Conservation (phyloP, 1,284 basidiomycete genomes). For the Ganoderma meredithae region DNA sequence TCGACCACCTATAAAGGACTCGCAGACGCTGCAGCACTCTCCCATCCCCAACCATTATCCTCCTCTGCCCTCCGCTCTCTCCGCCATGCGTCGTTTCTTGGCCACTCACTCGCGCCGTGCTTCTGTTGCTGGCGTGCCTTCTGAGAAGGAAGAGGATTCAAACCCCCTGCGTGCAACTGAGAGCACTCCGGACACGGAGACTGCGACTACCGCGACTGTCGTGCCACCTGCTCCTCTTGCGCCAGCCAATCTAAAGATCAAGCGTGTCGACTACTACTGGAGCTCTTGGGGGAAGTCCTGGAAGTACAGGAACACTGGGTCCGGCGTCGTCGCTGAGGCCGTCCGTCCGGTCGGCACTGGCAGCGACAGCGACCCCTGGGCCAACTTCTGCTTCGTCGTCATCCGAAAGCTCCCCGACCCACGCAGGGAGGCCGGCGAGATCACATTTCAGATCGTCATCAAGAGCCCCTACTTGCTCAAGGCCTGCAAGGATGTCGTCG, state of each 20-base stretch:
- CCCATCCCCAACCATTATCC: neutral
- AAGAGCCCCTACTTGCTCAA: constrained; percentile 63
- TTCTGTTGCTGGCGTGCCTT: neutral
- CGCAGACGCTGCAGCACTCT: neutral
- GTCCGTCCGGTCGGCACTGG: constrained; percentile 41
- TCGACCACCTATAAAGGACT: neutral
- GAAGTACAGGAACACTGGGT: constrained; percentile 64
- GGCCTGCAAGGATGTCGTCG: constrained; percentile 61
- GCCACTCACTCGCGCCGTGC: constrained; percentile 2
- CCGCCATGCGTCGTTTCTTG: neutral
- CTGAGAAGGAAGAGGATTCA: neutral
- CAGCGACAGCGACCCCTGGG: constrained; percentile 57
- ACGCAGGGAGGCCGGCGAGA: constrained; percentile 39
- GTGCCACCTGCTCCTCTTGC: constrained; percentile 1
- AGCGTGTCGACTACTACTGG: constrained; percentile 64
- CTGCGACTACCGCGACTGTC: neutral
- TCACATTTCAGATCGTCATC: constrained; percentile 57
- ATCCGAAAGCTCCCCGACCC: constrained; percentile 42
- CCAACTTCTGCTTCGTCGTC: constrained; percentile 31
- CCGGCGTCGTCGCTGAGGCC: constrained; percentile 55
- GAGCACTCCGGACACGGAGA: neutral
- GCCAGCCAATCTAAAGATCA: constrained; percentile 41
- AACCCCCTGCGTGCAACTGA: neutral
- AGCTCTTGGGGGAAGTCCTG: constrained; percentile 60
- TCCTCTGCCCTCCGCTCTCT: neutral